phyloP scores from a whole-genome alignment of 352 stramenopile species.

The Phytophthora cajani region DNA sequence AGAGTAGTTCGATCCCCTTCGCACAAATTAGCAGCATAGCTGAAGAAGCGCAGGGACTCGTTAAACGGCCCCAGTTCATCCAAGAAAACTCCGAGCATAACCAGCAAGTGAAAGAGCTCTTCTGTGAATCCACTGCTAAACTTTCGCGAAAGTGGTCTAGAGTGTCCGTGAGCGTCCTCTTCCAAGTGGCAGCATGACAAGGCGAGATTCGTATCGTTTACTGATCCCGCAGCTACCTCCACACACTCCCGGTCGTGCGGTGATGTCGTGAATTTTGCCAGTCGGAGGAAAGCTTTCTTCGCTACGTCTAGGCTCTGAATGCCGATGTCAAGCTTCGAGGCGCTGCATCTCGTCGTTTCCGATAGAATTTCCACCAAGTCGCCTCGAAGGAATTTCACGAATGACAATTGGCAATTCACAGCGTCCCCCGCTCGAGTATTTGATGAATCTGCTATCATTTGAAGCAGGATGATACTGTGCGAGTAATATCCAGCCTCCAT shows the following conservation, averaged over 20 bases:
- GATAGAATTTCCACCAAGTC: constrained; percentile 23
- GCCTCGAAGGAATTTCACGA: constrained; percentile 41
- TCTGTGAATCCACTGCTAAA: constrained; percentile 54
- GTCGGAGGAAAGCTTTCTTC: constrained; percentile 25
- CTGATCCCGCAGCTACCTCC: background rate
- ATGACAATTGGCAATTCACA: constrained; percentile 32
- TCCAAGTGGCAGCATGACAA: constrained; percentile 10
- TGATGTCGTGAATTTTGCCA: constrained; percentile 26
- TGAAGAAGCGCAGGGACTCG: constrained; percentile 56
- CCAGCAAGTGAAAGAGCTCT: constrained; percentile 55
- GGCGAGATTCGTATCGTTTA: constrained; percentile 14
- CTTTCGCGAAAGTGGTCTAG: constrained; percentile 1
- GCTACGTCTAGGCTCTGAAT: constrained; percentile 34
- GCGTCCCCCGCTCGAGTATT: background rate
- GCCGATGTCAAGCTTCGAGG: background rate
- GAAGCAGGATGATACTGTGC: constrained; percentile 26
- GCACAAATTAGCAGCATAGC: constrained; percentile 41
- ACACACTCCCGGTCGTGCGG: constrained; percentile 34
- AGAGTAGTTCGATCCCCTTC: constrained; percentile 40
- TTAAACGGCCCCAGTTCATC: constrained; percentile 63
- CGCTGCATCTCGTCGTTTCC: constrained; percentile 13
- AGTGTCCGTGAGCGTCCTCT: background rate
- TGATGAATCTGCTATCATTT: constrained; percentile 4
- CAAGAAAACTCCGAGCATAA: constrained; percentile 69
- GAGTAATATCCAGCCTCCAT: constrained; percentile 37